Conservation (phyloP, 2,329 filamentous ascomycete genomes). For the Penicillium glabrum region DNA sequence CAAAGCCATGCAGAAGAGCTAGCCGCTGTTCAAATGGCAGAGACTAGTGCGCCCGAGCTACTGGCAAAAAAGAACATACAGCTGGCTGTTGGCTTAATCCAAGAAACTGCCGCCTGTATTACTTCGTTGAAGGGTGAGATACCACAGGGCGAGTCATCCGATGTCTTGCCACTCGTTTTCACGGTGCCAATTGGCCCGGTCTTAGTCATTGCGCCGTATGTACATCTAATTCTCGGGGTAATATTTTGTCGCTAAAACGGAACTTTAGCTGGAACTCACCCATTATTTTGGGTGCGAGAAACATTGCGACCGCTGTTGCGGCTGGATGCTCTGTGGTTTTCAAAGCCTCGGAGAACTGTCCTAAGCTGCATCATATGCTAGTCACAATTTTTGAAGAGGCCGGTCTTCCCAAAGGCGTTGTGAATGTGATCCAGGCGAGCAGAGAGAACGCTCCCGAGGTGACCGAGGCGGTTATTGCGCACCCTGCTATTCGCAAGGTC, state of each 20-base stretch:
- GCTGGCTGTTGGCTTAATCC: neutral
- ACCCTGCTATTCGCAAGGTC: slow-evolving; percentile 6
- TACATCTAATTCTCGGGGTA: neutral
- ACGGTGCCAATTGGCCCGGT: neutral
- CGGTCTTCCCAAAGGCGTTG: slow-evolving; percentile 68
- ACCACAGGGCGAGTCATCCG: neutral
- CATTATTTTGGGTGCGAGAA: neutral
- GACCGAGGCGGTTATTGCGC: slow-evolving; percentile 7
- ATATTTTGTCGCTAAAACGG: neutral
- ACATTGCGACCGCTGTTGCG: neutral
- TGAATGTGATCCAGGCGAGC: slow-evolving; percentile 65
- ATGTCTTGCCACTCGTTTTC: neutral
- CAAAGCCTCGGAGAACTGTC: slow-evolving; percentile 56
- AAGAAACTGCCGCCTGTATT: neutral
- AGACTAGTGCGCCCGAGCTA: neutral
- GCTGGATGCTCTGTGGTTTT: slow-evolving; percentile 1
- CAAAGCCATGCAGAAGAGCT: neutral
- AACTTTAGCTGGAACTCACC: neutral
- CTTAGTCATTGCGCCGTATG: neutral
- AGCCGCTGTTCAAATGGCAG: neutral
- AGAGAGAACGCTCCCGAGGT: slow-evolving; percentile 42
- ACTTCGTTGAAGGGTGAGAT: neutral
- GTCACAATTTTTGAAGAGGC: slow-evolving; percentile 61
- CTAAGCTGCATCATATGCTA: slow-evolving; percentile 58
- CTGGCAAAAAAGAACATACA: neutral